These are phyloP conservation scores for Pseudogymnoascus sp. DNA, from an alignment of 2,329 filamentous ascomycete species.

Conservation along the genomic window DNA sequence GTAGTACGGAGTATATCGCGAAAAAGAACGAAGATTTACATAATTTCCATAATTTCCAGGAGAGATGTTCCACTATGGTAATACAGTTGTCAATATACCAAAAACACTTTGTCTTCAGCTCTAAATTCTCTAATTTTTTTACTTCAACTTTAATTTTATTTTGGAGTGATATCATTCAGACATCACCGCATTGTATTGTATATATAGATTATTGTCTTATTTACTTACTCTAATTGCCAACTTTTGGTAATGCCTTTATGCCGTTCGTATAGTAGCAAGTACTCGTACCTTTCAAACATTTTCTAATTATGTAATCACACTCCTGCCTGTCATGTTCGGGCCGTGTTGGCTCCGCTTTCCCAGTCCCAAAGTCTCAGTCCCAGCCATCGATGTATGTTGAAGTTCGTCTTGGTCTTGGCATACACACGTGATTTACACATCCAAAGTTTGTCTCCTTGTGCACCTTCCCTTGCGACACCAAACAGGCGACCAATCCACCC, in stretches of 20 bases:
- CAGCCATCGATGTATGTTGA: not conserved
- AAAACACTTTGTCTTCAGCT: not conserved
- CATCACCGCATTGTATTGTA: not conserved
- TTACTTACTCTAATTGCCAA: not conserved
- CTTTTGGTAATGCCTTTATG: not conserved
- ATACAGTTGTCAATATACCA: not conserved
- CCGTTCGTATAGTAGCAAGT: too few relatives aligned
- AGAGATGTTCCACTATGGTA: not conserved
- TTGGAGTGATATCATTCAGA: too few relatives aligned
- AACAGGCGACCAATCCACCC: conserved; percentile 1
- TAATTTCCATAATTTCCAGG: not conserved
- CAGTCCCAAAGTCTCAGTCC: not conserved
- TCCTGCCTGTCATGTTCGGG: not conserved
- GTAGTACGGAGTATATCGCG: not conserved
- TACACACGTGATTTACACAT: not conserved
- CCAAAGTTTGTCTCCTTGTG: conserved; percentile 6
- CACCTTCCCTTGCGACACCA: not conserved
- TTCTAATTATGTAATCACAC: not conserved
- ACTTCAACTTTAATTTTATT: not conserved
- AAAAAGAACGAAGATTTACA: not conserved
- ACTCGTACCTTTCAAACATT: too few relatives aligned
- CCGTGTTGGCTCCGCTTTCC: not conserved
- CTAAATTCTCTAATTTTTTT: not conserved
- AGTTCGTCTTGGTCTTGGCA: not conserved
- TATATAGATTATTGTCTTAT: not conserved